Conservation (phyloP, 2,329 filamentous ascomycete species). For the Talaromyces amestolkiae region DNA sequence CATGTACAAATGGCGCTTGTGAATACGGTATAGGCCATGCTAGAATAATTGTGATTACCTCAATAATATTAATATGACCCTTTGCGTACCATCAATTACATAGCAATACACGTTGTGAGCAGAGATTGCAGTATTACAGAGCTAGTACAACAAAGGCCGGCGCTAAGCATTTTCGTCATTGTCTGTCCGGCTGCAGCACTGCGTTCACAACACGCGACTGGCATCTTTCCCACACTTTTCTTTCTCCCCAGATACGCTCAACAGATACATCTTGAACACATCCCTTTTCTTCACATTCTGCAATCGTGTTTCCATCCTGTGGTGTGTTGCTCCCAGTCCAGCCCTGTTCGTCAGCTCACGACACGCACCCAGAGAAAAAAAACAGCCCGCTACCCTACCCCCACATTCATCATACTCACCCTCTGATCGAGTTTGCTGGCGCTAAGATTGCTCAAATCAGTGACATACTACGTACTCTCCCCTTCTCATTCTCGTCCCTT, state of each 20-base stretch:
- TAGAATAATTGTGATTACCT: background rate
- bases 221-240: background rate
- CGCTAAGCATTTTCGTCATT: constrained; percentile 29
- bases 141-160: constrained; percentile 8
- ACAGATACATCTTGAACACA: background rate
- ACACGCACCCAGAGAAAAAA: constrained; percentile 5
- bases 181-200: constrained; percentile 5
- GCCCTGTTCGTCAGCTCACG: background rate
- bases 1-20: background rate
- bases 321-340: background rate
- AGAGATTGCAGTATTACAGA: background rate
- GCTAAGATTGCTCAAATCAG: constrained; percentile 22
- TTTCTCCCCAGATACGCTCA: background rate
- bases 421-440: constrained; percentile 26
- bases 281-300: background rate
- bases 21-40: background rate
- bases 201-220: constrained; percentile 6
- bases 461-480: constrained; percentile 12
- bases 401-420: constrained; percentile 13
- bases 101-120: background rate
- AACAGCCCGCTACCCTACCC: constrained; percentile 10
- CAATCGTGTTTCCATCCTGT: background rate
- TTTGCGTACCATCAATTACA: background rate
- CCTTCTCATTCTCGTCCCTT: constrained; percentile 1
- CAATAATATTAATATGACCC: background rate